phyloP scores from a whole-genome alignment of 805 yeast species.

The Metschnikowia cerradonensis region DNA sequence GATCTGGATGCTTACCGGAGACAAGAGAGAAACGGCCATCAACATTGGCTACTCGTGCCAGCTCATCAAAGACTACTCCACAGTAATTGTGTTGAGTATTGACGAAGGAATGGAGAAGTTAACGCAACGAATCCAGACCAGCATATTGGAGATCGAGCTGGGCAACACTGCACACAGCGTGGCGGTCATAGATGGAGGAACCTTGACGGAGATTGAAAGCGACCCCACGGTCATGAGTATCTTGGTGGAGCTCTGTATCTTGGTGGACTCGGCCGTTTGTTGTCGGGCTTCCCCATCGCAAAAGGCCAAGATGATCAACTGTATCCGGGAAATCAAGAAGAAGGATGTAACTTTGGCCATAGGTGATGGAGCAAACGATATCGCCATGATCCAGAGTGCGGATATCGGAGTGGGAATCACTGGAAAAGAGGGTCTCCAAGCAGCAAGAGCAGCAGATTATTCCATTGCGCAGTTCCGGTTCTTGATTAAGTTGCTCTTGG shows the following conservation, averaged over 20 bases:
- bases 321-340: conserved; percentile 68
- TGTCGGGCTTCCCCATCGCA: conserved; percentile 98
- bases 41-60: conserved; percentile 95
- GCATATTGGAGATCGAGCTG: conserved; percentile 65
- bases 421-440: conserved; percentile 95
- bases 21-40: conserved; percentile 95
- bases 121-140: conserved; percentile 65
- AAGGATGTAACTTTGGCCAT: conserved; percentile 84
- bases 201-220: conserved; percentile 66
- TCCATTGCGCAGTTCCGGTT: conserved; percentile 93
- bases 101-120: conserved; percentile 51
- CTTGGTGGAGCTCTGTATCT: conserved; percentile 80
- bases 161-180: conserved; percentile 91
- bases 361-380: conserved; percentile 99
- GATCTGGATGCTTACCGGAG: conserved; percentile 98
- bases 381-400: conserved; percentile 98
- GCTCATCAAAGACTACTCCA: conserved; percentile 86
- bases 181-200: conserved; percentile 90
- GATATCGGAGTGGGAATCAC: conserved; percentile 97
- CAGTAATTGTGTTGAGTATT: conserved; percentile 66
- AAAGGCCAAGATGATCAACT: conserved; percentile 82
- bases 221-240: conserved; percentile 70
- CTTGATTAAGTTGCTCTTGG: conserved; percentile 74
- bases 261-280: conserved; percentile 86
- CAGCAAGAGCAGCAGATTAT: conserved; percentile 91